Percentiles rank a stretch among this genome's conserved stretches.
Evolutionary conservation across 306 rosid genomes (phyloP).

Genomic region (Cucurbita pepo): DNA sequence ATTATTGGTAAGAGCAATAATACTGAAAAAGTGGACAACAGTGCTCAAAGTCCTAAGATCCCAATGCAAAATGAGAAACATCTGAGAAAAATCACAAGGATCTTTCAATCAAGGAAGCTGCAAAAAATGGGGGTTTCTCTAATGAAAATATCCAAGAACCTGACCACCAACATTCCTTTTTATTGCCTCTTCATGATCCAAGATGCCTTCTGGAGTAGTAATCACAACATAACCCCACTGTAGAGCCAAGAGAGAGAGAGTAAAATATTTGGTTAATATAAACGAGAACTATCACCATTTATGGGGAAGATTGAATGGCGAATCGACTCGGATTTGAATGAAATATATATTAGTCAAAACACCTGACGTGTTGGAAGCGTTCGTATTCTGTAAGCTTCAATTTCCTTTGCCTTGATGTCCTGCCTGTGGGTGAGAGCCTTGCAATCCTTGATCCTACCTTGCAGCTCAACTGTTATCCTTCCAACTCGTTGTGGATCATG

Average conservation of each 20-base stretch:
- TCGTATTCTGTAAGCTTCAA: conserved; percentile 44
- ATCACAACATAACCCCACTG: conserved; percentile 99
- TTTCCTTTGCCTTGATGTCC: conserved; percentile 58
- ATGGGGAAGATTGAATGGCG: neutral
- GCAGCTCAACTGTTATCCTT: conserved; percentile 76
- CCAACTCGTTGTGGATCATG: conserved; percentile 86
- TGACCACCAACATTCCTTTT: conserved; percentile 61
- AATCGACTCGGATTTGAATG: neutral
- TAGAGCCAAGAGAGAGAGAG: conserved; percentile 7
- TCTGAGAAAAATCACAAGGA: neutral
- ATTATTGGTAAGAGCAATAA: neutral
- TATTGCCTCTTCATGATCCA: conserved; percentile 90
- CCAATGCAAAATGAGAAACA: neutral
- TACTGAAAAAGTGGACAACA: neutral
- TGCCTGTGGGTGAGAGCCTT: conserved; percentile 59
- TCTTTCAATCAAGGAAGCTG: neutral
- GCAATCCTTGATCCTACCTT: conserved; percentile 76
- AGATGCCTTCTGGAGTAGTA: conserved; percentile 81
- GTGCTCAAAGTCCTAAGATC: neutral
- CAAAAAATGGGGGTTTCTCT: neutral
- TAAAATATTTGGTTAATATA: neutral
- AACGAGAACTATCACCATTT: neutral
- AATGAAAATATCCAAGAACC: conserved; percentile 78
- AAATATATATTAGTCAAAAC: neutral
- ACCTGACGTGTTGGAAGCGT: conserved; percentile 82